phyloP scores from a whole-genome alignment of 2,329 filamentous ascomycete species.

The Xylaria sp. region DNA sequence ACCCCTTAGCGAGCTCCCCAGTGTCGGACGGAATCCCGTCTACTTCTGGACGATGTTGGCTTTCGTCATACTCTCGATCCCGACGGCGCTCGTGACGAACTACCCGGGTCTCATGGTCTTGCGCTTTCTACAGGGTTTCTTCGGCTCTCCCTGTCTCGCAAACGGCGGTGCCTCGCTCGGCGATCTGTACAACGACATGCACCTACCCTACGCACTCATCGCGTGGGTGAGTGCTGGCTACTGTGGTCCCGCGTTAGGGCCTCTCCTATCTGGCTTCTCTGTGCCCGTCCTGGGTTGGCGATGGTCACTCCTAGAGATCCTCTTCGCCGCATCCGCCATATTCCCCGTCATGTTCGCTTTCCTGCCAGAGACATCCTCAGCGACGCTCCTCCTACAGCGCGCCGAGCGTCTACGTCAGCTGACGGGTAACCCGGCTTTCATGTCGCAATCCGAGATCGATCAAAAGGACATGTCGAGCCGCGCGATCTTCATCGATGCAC shows the following conservation, averaged over 20 bases:
- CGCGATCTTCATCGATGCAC: conserved; percentile 19
- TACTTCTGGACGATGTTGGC: conserved; percentile 76
- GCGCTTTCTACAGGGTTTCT: conserved; percentile 73
- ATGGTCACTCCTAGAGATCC: conserved; percentile 72
- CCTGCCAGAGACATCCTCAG: conserved; percentile 71
- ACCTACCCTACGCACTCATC: conserved; percentile 68
- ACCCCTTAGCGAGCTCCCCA: conserved; percentile 73
- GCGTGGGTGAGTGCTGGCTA: conserved; percentile 65
- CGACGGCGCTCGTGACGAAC: conserved; percentile 70
- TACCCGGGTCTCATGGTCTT: conserved; percentile 72
- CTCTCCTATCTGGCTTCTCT: conserved; percentile 59
- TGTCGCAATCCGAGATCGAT: conserved; percentile 73
- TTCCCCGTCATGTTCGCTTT: conserved; percentile 61
- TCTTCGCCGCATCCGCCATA: conserved; percentile 16
- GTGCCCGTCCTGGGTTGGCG: conserved; percentile 58
- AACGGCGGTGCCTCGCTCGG: conserved; percentile 64
- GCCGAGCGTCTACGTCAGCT: conserved; percentile 61
- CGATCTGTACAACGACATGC: conserved; percentile 65
- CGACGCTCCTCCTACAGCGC: conserved; percentile 66
- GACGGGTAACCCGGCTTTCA: conserved; percentile 67
- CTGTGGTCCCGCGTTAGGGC: conserved; percentile 63
- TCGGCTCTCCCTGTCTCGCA: conserved; percentile 73
- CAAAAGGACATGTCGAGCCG: conserved; percentile 62
- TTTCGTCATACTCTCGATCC: conserved; percentile 74
- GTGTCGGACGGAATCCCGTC: conserved; percentile 73